Percentiles rank a stretch among this genome's conserved stretches.
phyloP scores from a whole-genome alignment of 176 grass and related monocot genomes.

The Juncus inflexus region DNA sequence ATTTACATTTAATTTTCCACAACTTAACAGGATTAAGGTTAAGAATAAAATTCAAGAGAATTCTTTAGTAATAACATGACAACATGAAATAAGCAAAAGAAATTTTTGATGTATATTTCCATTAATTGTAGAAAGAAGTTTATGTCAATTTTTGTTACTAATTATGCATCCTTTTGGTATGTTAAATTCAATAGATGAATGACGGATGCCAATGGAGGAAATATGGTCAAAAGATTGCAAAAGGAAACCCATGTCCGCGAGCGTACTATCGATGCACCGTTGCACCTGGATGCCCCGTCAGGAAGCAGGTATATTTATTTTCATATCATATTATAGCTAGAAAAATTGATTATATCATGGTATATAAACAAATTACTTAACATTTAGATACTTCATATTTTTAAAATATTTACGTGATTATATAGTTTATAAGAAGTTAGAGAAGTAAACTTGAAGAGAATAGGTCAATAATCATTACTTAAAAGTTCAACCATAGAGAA shows the following conservation, averaged over 20 bases:
- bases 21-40: background rate
- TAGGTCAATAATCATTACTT: too few species aligned
- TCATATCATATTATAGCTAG: background rate
- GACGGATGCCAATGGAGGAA: slow-evolving; percentile 94
- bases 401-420: too few species aligned
- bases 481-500: too few species aligned
- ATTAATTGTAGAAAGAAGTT: background rate
- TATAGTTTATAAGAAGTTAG: too few species aligned
- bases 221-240: slow-evolving; percentile 83
- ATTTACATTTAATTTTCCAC: background rate
- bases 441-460: background rate
- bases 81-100: background rate
- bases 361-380: too few species aligned
- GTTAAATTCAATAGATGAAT: slow-evolving; percentile 47
- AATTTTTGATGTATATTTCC: background rate
- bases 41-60: background rate
- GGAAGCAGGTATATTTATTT: slow-evolving; percentile 66
- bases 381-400: too few species aligned
- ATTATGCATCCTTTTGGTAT: background rate
- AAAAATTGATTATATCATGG: background rate
- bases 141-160: background rate
- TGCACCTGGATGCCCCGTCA: slow-evolving; percentile 58
- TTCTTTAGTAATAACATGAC: background rate
- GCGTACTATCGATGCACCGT: slow-evolving; percentile 90
- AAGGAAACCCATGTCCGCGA: slow-evolving; percentile 78